Evolutionary conservation across 371 early-diverging fungal genomes (phyloP), one percentile per base, ranked within the genome.

Genomic region (Blakeslea trispora): DNA sequence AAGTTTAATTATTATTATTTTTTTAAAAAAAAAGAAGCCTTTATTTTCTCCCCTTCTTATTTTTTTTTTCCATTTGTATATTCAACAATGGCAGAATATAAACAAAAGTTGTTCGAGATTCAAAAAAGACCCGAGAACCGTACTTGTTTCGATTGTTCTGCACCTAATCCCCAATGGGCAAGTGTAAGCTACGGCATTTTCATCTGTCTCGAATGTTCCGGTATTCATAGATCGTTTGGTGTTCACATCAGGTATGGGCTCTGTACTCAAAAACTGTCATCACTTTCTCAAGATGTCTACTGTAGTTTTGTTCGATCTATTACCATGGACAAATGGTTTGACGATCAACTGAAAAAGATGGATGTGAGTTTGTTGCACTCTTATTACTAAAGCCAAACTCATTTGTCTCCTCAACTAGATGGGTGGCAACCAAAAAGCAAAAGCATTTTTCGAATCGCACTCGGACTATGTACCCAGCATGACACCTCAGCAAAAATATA

Each of bases 251-350:
- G 90, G 82, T 85, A 15, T 28, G 18, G 54, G n/a, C n/a, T n/a
- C 50, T 14, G 2, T 40, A 22, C 22, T 28, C 21, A 21, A 4
- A 37, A 28, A 28, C 28, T 7, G 28, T 7, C 28, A 28, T 28
- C 28, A n/a, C n/a, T n/a, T 28, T 7, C 28, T 7, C 7, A 28
- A 28, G 3, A 7, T 7, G 3, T 28, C 28, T 28, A 5, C 5
- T 48, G 19, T 66, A 91, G 90, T 74, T 96, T 97, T 84, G 98
- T 99, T 42, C 91, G 98, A 18, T 98, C 98, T 17, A 91, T 98
- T 51, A 90, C 91, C 18, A 99, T 99, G 97, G 99, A 99, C 74
- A 90, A 90, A 64, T 99, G 99, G 99, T 85, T 84, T 40, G 86
- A 91, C n/a, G 93, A 94, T 71, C 97, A 98, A 68, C 74, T 93